These are phyloP conservation scores for Rhodotorula sp. DNA, from an alignment of 1,284 basidiomycete species.

Conservation along the genomic window DNA sequence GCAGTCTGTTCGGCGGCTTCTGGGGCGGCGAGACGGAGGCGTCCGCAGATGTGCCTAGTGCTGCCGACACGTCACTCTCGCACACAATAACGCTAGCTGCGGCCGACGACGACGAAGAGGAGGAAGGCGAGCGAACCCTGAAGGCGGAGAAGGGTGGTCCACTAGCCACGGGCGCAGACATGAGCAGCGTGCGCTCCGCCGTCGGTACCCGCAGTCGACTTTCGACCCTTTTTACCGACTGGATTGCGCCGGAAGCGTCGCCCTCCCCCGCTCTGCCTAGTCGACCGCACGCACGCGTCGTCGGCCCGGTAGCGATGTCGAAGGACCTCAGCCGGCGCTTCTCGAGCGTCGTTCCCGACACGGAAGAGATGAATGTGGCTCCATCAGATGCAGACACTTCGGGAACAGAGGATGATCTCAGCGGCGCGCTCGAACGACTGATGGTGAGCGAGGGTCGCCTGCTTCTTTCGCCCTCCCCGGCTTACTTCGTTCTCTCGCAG, in stretches of 20 bases:
- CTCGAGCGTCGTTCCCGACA: slow-evolving; percentile 14
- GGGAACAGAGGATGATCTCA: slow-evolving; percentile 52
- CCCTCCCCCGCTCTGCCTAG: not conserved
- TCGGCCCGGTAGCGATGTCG: slow-evolving; percentile 33
- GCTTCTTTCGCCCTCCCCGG: slow-evolving; percentile 1
- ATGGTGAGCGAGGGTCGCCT: slow-evolving; percentile 56
- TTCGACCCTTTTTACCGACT: slow-evolving; percentile 43
- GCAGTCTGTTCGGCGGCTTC: slow-evolving; percentile 38
- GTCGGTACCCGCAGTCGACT: slow-evolving; percentile 28
- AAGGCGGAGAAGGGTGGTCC: slow-evolving; percentile 24
- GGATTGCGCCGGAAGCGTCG: slow-evolving; percentile 25
- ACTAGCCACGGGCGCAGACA: not conserved
- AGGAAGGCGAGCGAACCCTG: slow-evolving; percentile 35
- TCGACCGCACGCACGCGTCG: slow-evolving; percentile 21
- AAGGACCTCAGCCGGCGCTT: slow-evolving; percentile 12
- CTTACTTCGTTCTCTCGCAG: slow-evolving; percentile 49
- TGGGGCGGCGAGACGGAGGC: slow-evolving; percentile 21
- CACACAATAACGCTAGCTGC: not conserved
- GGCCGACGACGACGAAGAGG: slow-evolving; percentile 20
- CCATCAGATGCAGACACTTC: slow-evolving; percentile 62
- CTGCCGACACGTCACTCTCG: too few relatives aligned
- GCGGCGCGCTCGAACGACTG: slow-evolving; percentile 59
- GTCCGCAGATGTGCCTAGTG: not conserved
- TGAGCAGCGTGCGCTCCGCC: not conserved
- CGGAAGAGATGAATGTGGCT: not conserved